phyloP scores from a whole-genome alignment of 1,139 yeast genomes.

The Diutina sp. region DNA sequence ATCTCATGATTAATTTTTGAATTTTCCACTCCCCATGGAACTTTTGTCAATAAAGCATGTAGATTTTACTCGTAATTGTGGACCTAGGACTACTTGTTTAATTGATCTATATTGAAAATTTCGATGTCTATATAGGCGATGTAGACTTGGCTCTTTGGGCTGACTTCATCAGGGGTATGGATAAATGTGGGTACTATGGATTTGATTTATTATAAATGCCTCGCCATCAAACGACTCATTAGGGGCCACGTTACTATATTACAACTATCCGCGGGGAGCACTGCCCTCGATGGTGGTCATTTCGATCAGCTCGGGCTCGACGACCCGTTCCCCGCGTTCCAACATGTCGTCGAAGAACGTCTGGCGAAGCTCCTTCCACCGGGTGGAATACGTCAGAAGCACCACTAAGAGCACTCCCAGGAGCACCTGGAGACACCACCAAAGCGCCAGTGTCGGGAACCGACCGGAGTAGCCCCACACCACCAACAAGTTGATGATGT shows the following conservation, averaged over 20 bases:
- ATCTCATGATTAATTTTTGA: too few species aligned
- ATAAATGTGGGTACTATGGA: too few species aligned
- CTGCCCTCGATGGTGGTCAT: conserved; percentile 1
- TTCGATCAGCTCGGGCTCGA: not conserved
- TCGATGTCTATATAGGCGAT: too few species aligned
- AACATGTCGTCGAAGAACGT: conserved; percentile 78
- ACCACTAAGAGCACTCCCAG: conserved; percentile 61
- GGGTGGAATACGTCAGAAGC: conserved; percentile 73
- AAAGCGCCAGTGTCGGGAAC: conserved; percentile 57
- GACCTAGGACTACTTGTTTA: too few species aligned
- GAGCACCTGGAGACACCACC: conserved; percentile 75
- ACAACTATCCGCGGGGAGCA: not conserved
- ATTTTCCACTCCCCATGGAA: too few species aligned
- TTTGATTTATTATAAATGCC: too few species aligned
- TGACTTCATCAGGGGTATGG: too few species aligned
- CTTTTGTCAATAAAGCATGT: too few species aligned
- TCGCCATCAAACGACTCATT: too few species aligned
- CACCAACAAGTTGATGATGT: conserved; percentile 61
- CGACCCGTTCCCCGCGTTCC: conserved; percentile 16
- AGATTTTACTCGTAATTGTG: too few species aligned
- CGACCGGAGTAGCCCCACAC: conserved; percentile 54
- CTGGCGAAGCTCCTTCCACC: conserved; percentile 80
- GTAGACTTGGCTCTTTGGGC: too few species aligned
- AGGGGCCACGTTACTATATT: not conserved
- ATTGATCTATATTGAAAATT: too few species aligned